Evolutionary conservation across 352 stramenopile genomes (phyloP), one percentile per base, ranked within the genome.

Genomic region (Phytophthora sojae): DNA sequence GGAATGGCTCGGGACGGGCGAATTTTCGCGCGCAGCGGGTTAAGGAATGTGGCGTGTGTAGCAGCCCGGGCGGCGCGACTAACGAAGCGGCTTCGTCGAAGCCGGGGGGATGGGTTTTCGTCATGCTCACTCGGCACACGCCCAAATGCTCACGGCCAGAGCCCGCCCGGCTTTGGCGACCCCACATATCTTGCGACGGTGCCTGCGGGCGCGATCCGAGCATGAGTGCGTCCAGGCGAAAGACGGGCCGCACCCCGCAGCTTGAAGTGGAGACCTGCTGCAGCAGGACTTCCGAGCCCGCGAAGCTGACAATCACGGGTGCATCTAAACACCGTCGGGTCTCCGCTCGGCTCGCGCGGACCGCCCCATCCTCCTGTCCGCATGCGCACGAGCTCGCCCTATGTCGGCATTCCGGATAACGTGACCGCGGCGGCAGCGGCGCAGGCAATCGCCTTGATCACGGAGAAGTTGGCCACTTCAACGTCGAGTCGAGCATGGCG

Each of bases 171-270:
- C 67, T 73, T 55, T 74, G 47, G 19, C 25, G 19, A 21, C 44
- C 64, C 49, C 61, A 72, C 63, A 74, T 71, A 59, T 75, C 69
- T 73, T 76, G 69, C 69, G 69, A 61, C 52, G 69, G 54, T 69
- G 45, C 32, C 64, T 54, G 61, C 37, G 42, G 29, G 50, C 35
- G 52, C 51, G 55, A 79, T 75, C 68, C 45, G 37, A 54, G 58
- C 53, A 75, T 72, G 71, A 78, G 67, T 78, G 71, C 57, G 64
- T 23, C 35, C n/a, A 11, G 17, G 39, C 29, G 25, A 74, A 39
- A 71, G 53, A 73, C 67, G 62, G 55, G 50, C 35, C 47, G 30
- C 26, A 12, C 17, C 21, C n/a, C 49, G 21, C 26, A 15, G 45
- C 32, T 67, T 77, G 69, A 73, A 70, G 54, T 26, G 35, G 11